Evolutionary conservation across 345 rosid genomes (phyloP), one percentile per base, ranked within the genome.

Genomic region (Psidium friedrichsthalianum): DNA sequence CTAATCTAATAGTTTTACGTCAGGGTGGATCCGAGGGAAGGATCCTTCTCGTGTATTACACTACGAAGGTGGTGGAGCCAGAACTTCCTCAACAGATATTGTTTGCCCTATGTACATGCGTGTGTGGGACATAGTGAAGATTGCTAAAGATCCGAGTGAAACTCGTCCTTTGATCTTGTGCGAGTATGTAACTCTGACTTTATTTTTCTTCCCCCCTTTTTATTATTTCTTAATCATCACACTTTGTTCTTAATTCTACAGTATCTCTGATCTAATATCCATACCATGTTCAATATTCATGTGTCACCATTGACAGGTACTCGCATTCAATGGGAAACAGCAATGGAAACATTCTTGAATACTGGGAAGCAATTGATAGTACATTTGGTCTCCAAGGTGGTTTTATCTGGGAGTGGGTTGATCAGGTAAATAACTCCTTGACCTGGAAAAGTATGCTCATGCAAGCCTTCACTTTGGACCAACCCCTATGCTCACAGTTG

Each of bases 41-140:
- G 99, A 97, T 86, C 88, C 95, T 52, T 92, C 98, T 22, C 92
- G 99, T 82, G 80, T 95, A 83, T 42, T 97, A 82, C 99, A 97
- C 89, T 97, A 97, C 88, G 99, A 97, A 90, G 99, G 99, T 82
- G 99, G 99, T 86, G 98, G 98, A 74, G 94, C 99, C 83, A 93
- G 96, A 89, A 97, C 98, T 82, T 36, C 89, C 47, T 97, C 98
- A 83, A 97, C 99, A 76, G 99, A 97, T 89, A 91, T 97, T 44
- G 91, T 97, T 44, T 97, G 99, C 88, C 99, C 99, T 21, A 97
- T 97, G 99, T 97, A 97, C 87, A 96, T 97, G 99, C 98, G 98
- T 51, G 91, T 97, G 53, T 95, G 98, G 98, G 96, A 97, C 92
- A 96, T 97, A 13, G 93, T 96, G 90, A 93, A 93, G 91, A 96